Evolutionary conservation across 2,329 filamentous ascomycete genomes (phyloP), one percentile per base, ranked within the genome.

Genomic region (Didymella pinodella): DNA sequence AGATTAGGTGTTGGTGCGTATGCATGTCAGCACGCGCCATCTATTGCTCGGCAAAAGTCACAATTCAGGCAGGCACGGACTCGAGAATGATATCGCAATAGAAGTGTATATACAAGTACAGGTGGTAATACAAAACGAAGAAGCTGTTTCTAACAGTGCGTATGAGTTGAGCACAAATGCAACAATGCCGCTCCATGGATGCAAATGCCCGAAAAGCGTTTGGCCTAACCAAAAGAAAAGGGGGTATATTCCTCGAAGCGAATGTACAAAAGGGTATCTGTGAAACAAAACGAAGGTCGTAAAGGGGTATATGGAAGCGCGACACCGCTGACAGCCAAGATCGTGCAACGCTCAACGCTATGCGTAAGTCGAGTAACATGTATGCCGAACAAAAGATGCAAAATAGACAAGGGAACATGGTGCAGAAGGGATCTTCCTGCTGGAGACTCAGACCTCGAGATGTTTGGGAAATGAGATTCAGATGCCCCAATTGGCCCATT

Each of bases 401-500:
- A 28, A 31, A 31, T 11, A 22, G 22, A 31, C 7, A 29, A 6
- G 1, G 4, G 10, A 29, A 29, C 28, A 29, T 22, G 22, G 22
- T 22, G 22, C 22, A 2, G 22, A 3, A 22, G 22, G 22, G 22
- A 3, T 22, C 22, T 22, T 2, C 22, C 22, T 22, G 22, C 22
- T 22, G 22, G 22, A 22, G 22, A 22, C 22, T 22, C 22, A 22
- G 22, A 22, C 22, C 22, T 22, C 22, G 22, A 22, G 22, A 22
- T 22, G 22, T 22, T 22, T 22, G 22, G 22, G 22, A 3, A 22
- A 22, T 22, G 0, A 5, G 10, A 10, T 2, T 70, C 48, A 76
- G 18, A 75, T 59, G 34, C 61, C 65, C 72, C 70, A 75, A 2
- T 59, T 64, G n/a, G 66, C 64, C 74, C 75, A 77, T 1, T 67